Conservation (phyloP, 2,329 filamentous ascomycete species). For the Aspergillus glaucus region DNA sequence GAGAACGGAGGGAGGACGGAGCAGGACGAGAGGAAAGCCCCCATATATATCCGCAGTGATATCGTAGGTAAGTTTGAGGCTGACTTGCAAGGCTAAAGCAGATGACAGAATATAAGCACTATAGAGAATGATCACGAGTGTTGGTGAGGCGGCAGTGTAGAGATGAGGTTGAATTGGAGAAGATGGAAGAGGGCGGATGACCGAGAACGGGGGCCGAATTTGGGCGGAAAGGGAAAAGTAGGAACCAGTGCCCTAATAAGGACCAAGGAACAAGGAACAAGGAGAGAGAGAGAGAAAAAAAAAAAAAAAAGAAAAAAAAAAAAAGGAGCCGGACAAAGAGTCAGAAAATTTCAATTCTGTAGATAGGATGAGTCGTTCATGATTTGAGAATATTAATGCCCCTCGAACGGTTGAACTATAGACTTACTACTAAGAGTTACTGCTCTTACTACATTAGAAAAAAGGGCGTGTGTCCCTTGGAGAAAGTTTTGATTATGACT, state of each 20-base stretch:
- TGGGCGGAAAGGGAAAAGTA: neutral
- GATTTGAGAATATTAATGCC: no score
- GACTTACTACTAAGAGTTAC: neutral
- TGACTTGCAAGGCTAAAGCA: no score
- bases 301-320: neutral
- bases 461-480: neutral
- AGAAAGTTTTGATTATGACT: neutral
- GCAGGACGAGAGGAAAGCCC: no score
- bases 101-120: no score
- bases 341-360: neutral
- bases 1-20: no score
- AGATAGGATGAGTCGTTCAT: neutral
- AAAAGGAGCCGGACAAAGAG: neutral
- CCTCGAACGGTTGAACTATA: neutral
- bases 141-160: neutral
- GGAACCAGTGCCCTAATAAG: neutral
- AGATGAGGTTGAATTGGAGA: slow-evolving; percentile 1
- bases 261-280: slow-evolving; percentile 2
- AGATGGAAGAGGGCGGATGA: neutral
- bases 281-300: slow-evolving; percentile 2
- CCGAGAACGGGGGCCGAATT: neutral
- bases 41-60: no score
- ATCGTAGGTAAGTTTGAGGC: no score
- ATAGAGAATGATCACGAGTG: neutral
- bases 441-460: neutral